phyloP scores from a whole-genome alignment of 164 flowering plant genomes.

The Aristolochia fimbriata region DNA sequence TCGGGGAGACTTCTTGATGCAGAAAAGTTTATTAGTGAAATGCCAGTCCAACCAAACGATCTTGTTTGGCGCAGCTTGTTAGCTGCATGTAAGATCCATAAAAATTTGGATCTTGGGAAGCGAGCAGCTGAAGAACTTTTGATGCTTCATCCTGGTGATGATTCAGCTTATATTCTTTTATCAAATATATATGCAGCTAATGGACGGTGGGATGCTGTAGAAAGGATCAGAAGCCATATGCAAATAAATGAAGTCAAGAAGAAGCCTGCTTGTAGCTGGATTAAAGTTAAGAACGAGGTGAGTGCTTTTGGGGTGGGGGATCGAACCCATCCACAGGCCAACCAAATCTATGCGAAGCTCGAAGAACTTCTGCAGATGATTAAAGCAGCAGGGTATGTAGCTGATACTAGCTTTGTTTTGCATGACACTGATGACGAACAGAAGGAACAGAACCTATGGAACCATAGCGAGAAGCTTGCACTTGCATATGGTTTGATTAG shows the following conservation, averaged over 20 bases:
- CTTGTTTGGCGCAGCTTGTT: slow-evolving; percentile 75
- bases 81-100: slow-evolving; percentile 60
- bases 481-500: slow-evolving; percentile 63
- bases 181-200: slow-evolving; percentile 64
- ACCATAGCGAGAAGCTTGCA: slow-evolving; percentile 75
- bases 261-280: slow-evolving; percentile 79
- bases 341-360: slow-evolving; percentile 39
- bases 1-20: slow-evolving; percentile 71
- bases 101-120: slow-evolving; percentile 53
- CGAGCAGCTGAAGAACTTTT: slow-evolving; percentile 52
- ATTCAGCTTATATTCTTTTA: slow-evolving; percentile 71
- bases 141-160: slow-evolving; percentile 57
- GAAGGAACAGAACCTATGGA: slow-evolving; percentile 78
- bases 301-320: slow-evolving; percentile 69
- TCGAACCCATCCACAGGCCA: slow-evolving; percentile 36
- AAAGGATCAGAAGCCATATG: slow-evolving; percentile 50
- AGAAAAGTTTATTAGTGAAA: slow-evolving; percentile 47
- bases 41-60: slow-evolving; percentile 58
- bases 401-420: slow-evolving; percentile 67
- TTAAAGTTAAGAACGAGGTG: slow-evolving; percentile 45
- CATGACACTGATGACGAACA: slow-evolving; percentile 86
- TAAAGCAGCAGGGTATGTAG: slow-evolving; percentile 60
- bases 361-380: slow-evolving; percentile 46
- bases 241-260: slow-evolving; percentile 42
- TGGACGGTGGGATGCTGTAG: slow-evolving; percentile 65